Base-by-base conservation (phyloP, 2,329 filamentous ascomycete species). In the Aplosporella prunicola region DNA sequence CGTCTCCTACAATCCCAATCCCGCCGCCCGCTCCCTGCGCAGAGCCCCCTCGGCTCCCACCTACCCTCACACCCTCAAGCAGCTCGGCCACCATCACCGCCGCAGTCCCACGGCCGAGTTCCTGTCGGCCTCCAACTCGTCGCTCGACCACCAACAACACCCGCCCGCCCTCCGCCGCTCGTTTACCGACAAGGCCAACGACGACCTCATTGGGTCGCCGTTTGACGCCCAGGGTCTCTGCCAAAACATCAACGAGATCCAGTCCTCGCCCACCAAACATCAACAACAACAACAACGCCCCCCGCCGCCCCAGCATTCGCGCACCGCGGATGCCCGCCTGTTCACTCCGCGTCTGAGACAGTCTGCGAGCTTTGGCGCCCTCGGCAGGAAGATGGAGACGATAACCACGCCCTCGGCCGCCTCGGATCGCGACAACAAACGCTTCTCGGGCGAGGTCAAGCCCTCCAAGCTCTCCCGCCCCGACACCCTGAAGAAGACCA, bases 331-430 rank as follows among this genome's bases (percentile, higher is more conserved):
- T 43, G 47, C 45, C 36, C 27, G 22, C 41, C 33, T 33, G 47
- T 33, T 42, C 43, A 41, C 50, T 18, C 55, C 53, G 34, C 52
- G 49, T 39, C 59, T 64, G 39, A 52, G 57, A 43, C 55, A 65
- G 49, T 59, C 58, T 37, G 57, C 60, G 44, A 64, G 60, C 51
- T 58, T 66, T 51, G 57, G 54, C 27, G 56, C 58, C 27, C 55
- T 61, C 46, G 59, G 59, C 45, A 55, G 58, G 47, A 62, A 53
- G 45, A 67, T 67, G 64, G 63, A 67, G 32, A 45, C 49, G 36
- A 50, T 51, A 36, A 32, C 33, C 29, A 53, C 57, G 40, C 56
- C 58, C 41, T 57, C 57, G 4, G 47, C 47, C 35, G 51, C 51
- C 30, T 49, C 51, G 33, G 45, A 45, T 37, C 51, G 53, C 45